These are phyloP conservation scores for Ceratorhiza oryzae-sativae DNA, from an alignment of 1,284 basidiomycete species.

Conservation along the genomic window DNA sequence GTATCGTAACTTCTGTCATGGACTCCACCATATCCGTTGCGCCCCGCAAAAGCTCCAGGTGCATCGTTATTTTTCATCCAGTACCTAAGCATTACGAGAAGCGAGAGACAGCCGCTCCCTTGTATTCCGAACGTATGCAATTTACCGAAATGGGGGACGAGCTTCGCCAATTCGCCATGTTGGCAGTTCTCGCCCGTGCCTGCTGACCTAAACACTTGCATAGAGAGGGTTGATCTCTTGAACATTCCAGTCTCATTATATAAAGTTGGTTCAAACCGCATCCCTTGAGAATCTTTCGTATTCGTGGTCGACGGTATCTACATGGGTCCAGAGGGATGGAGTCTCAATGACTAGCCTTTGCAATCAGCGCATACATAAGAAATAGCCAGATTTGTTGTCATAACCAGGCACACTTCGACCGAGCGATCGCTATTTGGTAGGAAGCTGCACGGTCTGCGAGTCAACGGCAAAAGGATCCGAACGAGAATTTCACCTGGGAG, in stretches of 20 bases:
- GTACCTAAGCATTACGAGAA: background rate
- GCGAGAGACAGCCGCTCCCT: background rate
- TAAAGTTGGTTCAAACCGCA: background rate
- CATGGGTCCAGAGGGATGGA: background rate
- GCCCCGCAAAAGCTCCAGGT: too few species aligned
- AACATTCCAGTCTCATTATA: background rate
- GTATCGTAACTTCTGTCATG: too few species aligned
- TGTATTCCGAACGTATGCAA: background rate
- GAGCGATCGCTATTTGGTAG: background rate
- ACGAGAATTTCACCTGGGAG: background rate
- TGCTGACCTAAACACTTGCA: background rate
- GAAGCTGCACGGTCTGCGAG: background rate
- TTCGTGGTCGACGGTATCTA: background rate
- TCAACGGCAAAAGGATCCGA: background rate
- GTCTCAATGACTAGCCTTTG: background rate
- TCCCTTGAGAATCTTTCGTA: background rate
- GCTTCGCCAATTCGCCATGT: background rate
- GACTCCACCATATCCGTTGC: too few species aligned
- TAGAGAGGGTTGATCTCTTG: background rate
- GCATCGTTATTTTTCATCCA: background rate
- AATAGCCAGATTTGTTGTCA: background rate
- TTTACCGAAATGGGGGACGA: background rate
- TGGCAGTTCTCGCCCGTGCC: background rate
- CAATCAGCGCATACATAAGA: background rate
- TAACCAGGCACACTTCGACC: background rate